Evolutionary conservation across 2,329 filamentous ascomycete species (phyloP), one percentile per base, ranked within the genome.

Genomic region (Thermoascus crustaceus): DNA sequence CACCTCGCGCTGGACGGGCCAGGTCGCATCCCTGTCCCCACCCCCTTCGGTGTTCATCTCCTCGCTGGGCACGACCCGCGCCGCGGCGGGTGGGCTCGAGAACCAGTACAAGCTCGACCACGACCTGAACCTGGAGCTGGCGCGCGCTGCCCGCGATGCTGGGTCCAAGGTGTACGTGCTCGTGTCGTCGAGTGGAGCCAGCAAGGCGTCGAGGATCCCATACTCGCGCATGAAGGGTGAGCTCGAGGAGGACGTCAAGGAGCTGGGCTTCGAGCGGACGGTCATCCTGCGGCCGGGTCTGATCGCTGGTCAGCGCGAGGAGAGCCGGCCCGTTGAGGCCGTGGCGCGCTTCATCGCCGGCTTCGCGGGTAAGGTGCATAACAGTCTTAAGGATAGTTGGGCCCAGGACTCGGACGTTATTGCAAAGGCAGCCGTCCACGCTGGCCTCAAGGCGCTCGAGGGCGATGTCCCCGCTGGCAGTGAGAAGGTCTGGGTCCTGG

Each of bases 101-200:
- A 78, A 80, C 42, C 89, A 95, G 64, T 82, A 85, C 66, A 83
- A 84, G 54, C 84, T 95, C 45, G 89, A 95, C 64, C 76, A 87
- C 55, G 86, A 91, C 53, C 69, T 94, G 29, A 94, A 94, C 61
- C 60, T 93, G 32, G 79, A 81, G 45, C 70, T 94, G 16, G 87
- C 85, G 3, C 72, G 74, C 41, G 78, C 82, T 0, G 85, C 88
- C 27, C 85, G 81, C 54, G 73, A 72, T 3, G 76, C 79, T 1
- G 85, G 85, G 22, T 73, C 76, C 7, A 76, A 76, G 46, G 81
- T 80, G 2, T 93, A 82, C 53, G 79, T 95, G 14, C 78, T 93
- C 44, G 72, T 94, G 37, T 87, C 82, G 1, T 70, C 72, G 14
- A 64, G 50, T 1, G 61, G 60, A 33, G 68, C 66, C n/a, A 75